These are phyloP conservation scores for Colletotrichum neosansevieriae DNA, from an alignment of 2,329 filamentous ascomycete species.

Conservation along the genomic window DNA sequence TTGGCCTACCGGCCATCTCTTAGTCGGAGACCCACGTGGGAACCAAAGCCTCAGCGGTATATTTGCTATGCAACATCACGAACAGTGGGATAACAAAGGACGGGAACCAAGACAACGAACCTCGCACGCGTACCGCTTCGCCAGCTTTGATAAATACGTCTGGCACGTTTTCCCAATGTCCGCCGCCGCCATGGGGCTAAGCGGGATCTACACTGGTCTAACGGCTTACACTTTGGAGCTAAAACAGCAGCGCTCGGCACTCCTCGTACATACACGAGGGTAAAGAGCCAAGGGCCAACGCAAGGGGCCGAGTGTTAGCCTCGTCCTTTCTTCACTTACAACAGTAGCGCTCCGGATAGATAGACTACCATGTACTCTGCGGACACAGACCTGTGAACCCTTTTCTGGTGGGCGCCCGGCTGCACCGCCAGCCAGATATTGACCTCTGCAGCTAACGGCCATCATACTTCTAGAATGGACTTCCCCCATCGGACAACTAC, in stretches of 20 bases:
- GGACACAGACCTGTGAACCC: neutral
- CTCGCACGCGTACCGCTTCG: constrained; percentile 28
- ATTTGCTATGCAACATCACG: constrained; percentile 2
- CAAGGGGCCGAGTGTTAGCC: constrained; percentile 38
- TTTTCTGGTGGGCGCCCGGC: constrained; percentile 6
- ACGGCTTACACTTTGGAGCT: constrained; percentile 34
- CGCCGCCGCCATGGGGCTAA: constrained; percentile 23
- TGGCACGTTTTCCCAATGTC: constrained; percentile 23
- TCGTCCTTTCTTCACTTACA: constrained; percentile 19
- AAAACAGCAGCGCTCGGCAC: constrained; percentile 39
- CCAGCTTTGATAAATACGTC: constrained; percentile 28
- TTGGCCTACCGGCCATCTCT: neutral
- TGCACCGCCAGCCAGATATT: constrained; percentile 14
- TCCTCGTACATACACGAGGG: constrained; percentile 12
- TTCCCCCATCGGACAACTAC: constrained; percentile 38
- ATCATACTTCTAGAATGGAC: constrained; percentile 38
- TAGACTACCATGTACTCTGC: neutral
- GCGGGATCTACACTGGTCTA: constrained; percentile 36
- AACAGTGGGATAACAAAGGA: neutral
- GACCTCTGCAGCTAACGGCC: constrained; percentile 30
- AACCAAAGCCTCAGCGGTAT: neutral
- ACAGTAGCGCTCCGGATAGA: neutral
- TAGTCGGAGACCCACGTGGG: constrained; percentile 21
- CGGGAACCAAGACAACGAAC: neutral
- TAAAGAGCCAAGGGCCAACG: neutral